Evolutionary conservation across 208 protist species (phyloP).

Genomic region (Crithidia thermophila): DNA sequence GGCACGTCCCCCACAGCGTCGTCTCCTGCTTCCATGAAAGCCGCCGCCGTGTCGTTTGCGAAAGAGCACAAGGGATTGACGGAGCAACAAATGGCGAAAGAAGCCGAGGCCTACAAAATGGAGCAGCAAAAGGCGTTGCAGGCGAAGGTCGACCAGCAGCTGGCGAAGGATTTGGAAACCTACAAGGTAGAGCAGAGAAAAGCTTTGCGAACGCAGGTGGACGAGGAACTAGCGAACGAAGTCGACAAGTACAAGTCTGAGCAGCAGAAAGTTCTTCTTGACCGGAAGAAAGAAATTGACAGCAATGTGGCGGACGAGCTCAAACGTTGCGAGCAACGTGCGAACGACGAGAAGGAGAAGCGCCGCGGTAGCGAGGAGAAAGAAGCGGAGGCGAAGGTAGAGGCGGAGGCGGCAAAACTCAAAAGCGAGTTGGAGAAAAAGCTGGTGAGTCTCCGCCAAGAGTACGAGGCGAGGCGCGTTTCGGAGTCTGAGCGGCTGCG

Average conservation of each 20-base stretch:
- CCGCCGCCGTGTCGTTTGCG: conserved; percentile 4
- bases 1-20: conserved; percentile 7
- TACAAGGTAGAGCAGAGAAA: conserved; percentile 26
- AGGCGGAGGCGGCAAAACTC: conserved; percentile 12
- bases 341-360: conserved; percentile 15
- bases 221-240: conserved; percentile 24
- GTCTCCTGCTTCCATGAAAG: conserved; percentile 11
- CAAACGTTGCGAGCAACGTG: conserved; percentile 9
- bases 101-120: conserved; percentile 31
- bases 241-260: conserved; percentile 31
- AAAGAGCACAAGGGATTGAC: conserved; percentile 27
- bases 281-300: conserved; percentile 20
- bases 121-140: conserved; percentile 19
- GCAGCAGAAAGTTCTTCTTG: conserved; percentile 10
- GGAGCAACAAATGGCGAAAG: conserved; percentile 22
- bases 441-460: conserved; percentile 14
- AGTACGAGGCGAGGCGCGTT: conserved; percentile 24
- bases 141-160: conserved; percentile 17
- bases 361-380: conserved; percentile 2
- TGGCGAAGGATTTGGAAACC: conserved; percentile 25
- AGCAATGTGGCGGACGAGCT: conserved; percentile 8
- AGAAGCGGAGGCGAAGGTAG: conserved; percentile 6
- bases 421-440: conserved; percentile 20
- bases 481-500: conserved; percentile 29
- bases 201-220: conserved; percentile 11